These are phyloP conservation scores for Trypanosoma rangeli DNA, from an alignment of 208 protist genomes.

Conservation along the genomic window DNA sequence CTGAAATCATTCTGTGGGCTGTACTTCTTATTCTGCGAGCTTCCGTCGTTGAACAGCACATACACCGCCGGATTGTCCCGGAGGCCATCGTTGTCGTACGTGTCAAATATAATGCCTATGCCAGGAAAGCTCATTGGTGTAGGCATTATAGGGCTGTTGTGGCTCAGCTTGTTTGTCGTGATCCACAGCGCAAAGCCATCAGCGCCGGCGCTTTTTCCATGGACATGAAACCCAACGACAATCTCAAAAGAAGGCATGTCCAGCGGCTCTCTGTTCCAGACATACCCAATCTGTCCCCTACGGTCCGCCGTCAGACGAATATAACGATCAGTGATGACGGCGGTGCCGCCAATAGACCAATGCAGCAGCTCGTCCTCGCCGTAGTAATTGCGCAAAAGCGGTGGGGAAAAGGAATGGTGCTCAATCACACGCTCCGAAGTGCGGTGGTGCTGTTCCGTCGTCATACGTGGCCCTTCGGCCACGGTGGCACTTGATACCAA, in stretches of 20 bases:
- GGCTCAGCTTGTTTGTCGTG: constrained; percentile 27
- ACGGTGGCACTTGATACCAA: neutral
- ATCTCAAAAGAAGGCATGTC: constrained; percentile 84
- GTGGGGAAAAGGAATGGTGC: constrained; percentile 77
- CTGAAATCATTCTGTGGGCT: constrained; percentile 58
- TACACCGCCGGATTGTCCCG: constrained; percentile 80
- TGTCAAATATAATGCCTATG: constrained; percentile 84
- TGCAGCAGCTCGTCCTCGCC: constrained; percentile 73
- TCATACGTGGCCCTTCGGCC: constrained; percentile 14
- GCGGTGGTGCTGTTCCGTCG: constrained; percentile 45
- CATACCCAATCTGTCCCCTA: constrained; percentile 43
- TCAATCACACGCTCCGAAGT: constrained; percentile 44
- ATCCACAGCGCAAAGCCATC: constrained; percentile 89
- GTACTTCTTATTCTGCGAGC: constrained; percentile 23
- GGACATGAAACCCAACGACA: constrained; percentile 74
- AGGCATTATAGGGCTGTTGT: constrained; percentile 68
- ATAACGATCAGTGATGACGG: constrained; percentile 83
- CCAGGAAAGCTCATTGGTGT: constrained; percentile 65
- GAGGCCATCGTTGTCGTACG: constrained; percentile 86
- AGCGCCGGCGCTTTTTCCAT: constrained; percentile 32
- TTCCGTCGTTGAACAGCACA: constrained; percentile 53
- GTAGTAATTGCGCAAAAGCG: constrained; percentile 70
- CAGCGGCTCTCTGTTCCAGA: constrained; percentile 82
- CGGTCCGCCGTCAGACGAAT: constrained; percentile 77
- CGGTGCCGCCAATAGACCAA: constrained; percentile 69